Evolutionary conservation across 768 basidiomycete species (phyloP).

Genomic region (Sporobolomyces roseus): DNA sequence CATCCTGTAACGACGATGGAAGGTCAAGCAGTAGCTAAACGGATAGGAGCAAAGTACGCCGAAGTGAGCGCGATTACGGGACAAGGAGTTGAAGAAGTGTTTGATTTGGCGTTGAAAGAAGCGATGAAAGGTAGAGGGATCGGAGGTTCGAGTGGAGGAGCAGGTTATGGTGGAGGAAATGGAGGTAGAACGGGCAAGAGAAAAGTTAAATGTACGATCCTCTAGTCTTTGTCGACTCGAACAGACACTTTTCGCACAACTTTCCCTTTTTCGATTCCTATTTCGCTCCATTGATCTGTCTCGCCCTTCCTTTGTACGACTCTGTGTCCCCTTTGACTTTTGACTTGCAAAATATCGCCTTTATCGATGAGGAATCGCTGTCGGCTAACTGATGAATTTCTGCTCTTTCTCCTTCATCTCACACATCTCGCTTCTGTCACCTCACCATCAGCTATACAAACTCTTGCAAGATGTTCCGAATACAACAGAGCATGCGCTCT

Average conservation of each 20-base stretch:
- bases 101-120: slow-evolving; percentile 75
- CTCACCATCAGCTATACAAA: not conserved
- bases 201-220: slow-evolving; percentile 31
- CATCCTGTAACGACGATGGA: slow-evolving; percentile 73
- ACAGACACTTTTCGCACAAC: slow-evolving; percentile 20
- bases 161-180: slow-evolving; percentile 13
- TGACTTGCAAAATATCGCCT: no score
- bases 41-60: slow-evolving; percentile 79
- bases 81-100: slow-evolving; percentile 83
- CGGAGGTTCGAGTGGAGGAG: slow-evolving; percentile 62
- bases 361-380: no score
- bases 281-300: not conserved
- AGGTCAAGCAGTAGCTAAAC: slow-evolving; percentile 76
- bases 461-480: not conserved
- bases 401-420: not conserved
- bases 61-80: slow-evolving; percentile 96
- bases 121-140: slow-evolving; percentile 73
- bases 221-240: slow-evolving; percentile 1
- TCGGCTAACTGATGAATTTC: not conserved
- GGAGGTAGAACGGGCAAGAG: not conserved
- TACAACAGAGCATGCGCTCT: not conserved
- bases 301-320: not conserved
- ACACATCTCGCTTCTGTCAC: not conserved
- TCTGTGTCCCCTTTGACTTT: not conserved
- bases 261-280: not conserved